phyloP scores from a whole-genome alignment of 163 green algal genomes.

The Smithsoniella earleae region DNA sequence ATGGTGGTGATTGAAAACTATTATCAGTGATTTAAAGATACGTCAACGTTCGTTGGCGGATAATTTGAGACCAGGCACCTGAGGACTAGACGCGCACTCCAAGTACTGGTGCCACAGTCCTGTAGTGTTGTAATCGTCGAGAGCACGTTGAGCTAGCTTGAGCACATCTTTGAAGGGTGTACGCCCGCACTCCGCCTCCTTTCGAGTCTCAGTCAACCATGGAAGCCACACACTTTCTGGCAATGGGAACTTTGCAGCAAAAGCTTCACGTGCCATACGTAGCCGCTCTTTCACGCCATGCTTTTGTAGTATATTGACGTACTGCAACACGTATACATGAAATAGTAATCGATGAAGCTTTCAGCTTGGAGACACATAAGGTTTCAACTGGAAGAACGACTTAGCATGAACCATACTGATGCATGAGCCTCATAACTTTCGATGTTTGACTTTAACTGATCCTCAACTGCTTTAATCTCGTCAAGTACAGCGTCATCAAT shows the following conservation, averaged over 20 bases:
- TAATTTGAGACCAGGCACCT: no score
- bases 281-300: slow-evolving; percentile 53
- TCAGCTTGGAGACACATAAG: no score
- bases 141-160: slow-evolving; percentile 29
- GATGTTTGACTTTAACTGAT: background rate
- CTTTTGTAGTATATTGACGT: slow-evolving; percentile 57
- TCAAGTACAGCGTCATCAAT: background rate
- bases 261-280: slow-evolving; percentile 47
- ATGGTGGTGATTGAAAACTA: no score
- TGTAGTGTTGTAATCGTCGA: slow-evolving; percentile 71
- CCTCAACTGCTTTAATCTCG: background rate
- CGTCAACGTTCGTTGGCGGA: no score
- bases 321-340: no score
- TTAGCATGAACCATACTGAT: no score
- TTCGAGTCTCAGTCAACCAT: slow-evolving; percentile 51
- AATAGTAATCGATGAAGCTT: no score
- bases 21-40: no score
- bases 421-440: background rate
- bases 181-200: slow-evolving; percentile 37
- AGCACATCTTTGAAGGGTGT: slow-evolving; percentile 41
- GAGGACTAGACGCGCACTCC: no score
- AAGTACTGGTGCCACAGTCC: slow-evolving; percentile 64
- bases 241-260: slow-evolving; percentile 66
- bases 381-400: no score
- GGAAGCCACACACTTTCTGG: slow-evolving; percentile 68